These are phyloP conservation scores for Leucaena leucocephala DNA, from an alignment of 306 rosid species.

Conservation along the genomic window DNA sequence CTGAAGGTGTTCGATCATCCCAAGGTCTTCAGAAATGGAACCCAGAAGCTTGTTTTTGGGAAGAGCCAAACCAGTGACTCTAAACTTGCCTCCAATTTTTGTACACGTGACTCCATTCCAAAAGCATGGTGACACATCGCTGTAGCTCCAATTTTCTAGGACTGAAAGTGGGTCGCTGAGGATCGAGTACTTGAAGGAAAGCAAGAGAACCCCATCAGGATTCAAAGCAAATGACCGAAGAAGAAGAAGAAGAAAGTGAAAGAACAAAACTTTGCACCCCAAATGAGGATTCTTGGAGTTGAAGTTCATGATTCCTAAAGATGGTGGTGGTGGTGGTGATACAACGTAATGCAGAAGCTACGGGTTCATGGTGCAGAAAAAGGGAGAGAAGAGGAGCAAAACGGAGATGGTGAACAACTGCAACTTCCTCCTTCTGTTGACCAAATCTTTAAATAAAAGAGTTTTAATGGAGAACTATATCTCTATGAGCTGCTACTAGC, in stretches of 20 bases:
- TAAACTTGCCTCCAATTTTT: constrained; percentile 45
- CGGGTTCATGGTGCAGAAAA: constrained; percentile 55
- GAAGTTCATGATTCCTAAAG: constrained; percentile 48
- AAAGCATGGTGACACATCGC: constrained; percentile 73
- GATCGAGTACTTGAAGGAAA: constrained; percentile 73
- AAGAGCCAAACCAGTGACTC: constrained; percentile 74
- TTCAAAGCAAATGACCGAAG: constrained; percentile 57
- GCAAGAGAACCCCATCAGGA: constrained; percentile 69
- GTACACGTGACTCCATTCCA: constrained; percentile 86
- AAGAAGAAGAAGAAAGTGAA: constrained; percentile 41
- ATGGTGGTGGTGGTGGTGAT: background rate
- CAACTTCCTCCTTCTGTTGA: constrained; percentile 56
- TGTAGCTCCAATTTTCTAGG: constrained; percentile 65
- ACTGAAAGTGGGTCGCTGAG: constrained; percentile 76
- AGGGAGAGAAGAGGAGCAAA: constrained; percentile 36
- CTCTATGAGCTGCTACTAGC: constrained; percentile 12
- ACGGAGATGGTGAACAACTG: constrained; percentile 68
- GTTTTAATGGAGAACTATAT: background rate
- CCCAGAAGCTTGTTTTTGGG: constrained; percentile 76
- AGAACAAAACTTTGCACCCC: constrained; percentile 45
- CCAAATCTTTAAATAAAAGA: constrained; percentile 48
- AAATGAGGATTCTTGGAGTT: constrained; percentile 41
- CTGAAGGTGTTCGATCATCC: constrained; percentile 62
- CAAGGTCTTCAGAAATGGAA: constrained; percentile 66
- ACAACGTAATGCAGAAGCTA: constrained; percentile 31